Conservation (phyloP, 169 alveolate genomes). For the Cryptosporidium muris region DNA sequence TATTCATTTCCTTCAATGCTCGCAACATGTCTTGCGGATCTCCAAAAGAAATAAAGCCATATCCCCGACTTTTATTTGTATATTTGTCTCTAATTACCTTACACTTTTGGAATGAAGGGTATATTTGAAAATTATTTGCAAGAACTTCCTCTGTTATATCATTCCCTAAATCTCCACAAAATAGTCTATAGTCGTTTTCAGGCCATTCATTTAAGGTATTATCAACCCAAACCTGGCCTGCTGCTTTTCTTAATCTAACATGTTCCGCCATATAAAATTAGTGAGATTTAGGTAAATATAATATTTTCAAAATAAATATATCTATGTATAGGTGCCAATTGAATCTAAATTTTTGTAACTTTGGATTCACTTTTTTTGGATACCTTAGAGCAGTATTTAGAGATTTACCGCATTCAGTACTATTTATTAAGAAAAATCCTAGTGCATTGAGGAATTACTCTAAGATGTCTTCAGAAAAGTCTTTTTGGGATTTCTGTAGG, state of each 20-base stretch:
- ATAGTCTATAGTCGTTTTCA: slow-evolving; percentile 94
- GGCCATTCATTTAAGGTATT: slow-evolving; percentile 97
- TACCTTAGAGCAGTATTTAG: no score
- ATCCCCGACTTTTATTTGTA: slow-evolving; percentile 95
- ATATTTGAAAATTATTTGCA: slow-evolving; percentile 94
- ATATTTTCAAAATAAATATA: no score
- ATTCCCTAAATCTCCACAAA: slow-evolving; percentile 96
- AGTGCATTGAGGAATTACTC: not conserved
- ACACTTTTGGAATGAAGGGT: slow-evolving; percentile 91
- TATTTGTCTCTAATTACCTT: slow-evolving; percentile 91
- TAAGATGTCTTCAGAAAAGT: not conserved
- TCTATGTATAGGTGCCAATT: no score
- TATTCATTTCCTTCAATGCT: slow-evolving; percentile 95
- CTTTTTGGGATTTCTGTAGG: slow-evolving; percentile 62
- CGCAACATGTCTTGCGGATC: slow-evolving; percentile 91
- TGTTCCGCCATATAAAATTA: no score
- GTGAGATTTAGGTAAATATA: no score
- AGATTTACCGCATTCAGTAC: no score
- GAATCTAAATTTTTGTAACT: no score
- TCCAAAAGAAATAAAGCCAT: slow-evolving; percentile 92
- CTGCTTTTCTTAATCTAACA: slow-evolving; percentile 88
- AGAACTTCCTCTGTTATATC: slow-evolving; percentile 96
- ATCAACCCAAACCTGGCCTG: slow-evolving; percentile 96
- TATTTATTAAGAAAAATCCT: not conserved
- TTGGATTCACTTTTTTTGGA: no score